These are phyloP conservation scores for Russula ochroleuca DNA, from an alignment of 768 basidiomycete genomes.

Conservation along the genomic window DNA sequence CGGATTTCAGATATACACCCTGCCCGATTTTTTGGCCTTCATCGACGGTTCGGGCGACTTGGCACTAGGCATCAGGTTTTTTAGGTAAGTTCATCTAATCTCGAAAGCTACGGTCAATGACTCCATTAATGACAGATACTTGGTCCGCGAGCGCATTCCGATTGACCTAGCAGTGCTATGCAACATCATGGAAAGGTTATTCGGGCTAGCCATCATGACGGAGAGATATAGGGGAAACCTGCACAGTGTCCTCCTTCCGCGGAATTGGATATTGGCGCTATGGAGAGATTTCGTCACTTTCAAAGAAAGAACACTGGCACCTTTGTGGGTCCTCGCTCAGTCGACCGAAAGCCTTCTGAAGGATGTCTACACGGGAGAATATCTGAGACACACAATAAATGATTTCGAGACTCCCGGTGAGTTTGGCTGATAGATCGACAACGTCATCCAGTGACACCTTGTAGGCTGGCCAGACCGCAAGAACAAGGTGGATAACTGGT, in stretches of 20 bases:
- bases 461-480: neutral
- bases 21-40: slow-evolving; percentile 11
- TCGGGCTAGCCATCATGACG: slow-evolving; percentile 40
- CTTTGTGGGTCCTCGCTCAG: neutral
- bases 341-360: slow-evolving; percentile 4
- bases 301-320: neutral
- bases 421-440: neutral
- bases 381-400: slow-evolving; percentile 2
- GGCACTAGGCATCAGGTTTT: slow-evolving; percentile 40
- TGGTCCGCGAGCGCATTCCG: slow-evolving; percentile 37
- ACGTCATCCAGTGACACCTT: neutral
- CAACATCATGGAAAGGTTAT: slow-evolving; percentile 47
- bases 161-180: slow-evolving; percentile 50
- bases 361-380: slow-evolving; percentile 18
- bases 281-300: slow-evolving; percentile 22
- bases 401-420: neutral
- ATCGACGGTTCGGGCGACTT: slow-evolving; percentile 35
- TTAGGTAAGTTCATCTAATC: slow-evolving; percentile 7
- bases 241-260: slow-evolving; percentile 50
- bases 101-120: neutral
- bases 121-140: slow-evolving; percentile 37
- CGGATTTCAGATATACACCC: neutral
- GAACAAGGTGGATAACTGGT: neutral
- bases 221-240: slow-evolving; percentile 33
- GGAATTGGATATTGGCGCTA: slow-evolving; percentile 45